Base-by-base conservation (phyloP, 2,329 filamentous ascomycete species). In the Didymella lethalis region DNA sequence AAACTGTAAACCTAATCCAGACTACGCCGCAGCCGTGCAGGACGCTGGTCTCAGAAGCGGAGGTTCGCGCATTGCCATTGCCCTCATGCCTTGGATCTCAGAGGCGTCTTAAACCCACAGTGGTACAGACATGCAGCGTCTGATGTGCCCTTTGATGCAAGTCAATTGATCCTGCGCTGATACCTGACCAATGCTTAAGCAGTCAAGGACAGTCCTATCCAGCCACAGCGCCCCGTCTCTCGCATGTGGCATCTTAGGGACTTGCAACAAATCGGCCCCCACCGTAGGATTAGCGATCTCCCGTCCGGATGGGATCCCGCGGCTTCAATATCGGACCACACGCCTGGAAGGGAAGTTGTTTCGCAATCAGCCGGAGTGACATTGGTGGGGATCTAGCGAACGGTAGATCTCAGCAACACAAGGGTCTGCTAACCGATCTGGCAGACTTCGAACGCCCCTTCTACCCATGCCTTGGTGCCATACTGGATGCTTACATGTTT, bases 241-340 rank as follows among this genome's bases (percentile, higher is more conserved):
- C 32, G 49, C 45, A 54, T 53, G 55, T 49, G 49, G 36, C 23
- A 54, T 49, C 18, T 12, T 14, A n/a, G 52, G 44, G 54, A 41
- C 47, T 51, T 51, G 50, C 29, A 43, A 54, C 50, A 34, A 43
- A 47, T 16, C 31, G 34, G 50, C 40, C 50, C 46, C 49, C 55
- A 45, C 52, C 58, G 29, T 20, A 47, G 45, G 20, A 44, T 46
- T 53, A 54, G 20, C 61, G 62, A 64, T 65, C 61, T 63, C 60
- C 61, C 62, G 59, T 40, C 44, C 59, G 57, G 58, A 52, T 62
- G 54, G 48, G n/a, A 46, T 59, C 61, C 59, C 59, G 50, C 57
- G 38, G 54, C 23, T 36, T 54, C 55, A 52, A 54, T 51, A 49
- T 61, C 58, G 53, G 57, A 51, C 32, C 62, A 55, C 57, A 49